Conservation (phyloP, 2,329 filamentous ascomycete genomes). For the Phaeomoniella chlamydospora region DNA sequence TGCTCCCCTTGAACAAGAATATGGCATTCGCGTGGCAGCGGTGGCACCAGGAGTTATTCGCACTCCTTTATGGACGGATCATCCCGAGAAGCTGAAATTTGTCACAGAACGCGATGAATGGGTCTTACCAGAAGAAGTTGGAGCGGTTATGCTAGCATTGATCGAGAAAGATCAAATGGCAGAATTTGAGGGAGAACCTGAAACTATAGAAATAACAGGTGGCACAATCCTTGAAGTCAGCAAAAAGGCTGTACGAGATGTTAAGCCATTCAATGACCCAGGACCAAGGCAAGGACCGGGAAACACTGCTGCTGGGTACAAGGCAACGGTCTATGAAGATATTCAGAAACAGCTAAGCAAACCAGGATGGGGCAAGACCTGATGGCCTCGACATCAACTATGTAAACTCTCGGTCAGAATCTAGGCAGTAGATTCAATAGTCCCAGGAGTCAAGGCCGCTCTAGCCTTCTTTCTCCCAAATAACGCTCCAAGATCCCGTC, state of each 20-base stretch:
- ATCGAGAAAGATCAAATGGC: constrained; percentile 31
- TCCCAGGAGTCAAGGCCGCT: background rate
- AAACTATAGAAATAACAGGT: constrained; percentile 23
- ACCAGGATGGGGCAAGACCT: background rate
- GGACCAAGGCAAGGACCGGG: background rate
- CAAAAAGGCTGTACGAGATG: constrained; percentile 33
- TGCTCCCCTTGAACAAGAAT: constrained; percentile 28
- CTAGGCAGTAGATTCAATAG: background rate
- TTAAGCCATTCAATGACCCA: constrained; percentile 33
- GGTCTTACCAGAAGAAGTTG: constrained; percentile 48
- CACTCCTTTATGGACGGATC: constrained; percentile 47
- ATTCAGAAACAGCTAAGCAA: background rate
- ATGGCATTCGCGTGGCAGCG: constrained; percentile 43
- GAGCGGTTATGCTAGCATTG: constrained; percentile 41
- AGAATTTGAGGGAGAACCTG: constrained; percentile 12
- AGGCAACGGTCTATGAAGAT: background rate
- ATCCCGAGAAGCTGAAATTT: constrained; percentile 43
- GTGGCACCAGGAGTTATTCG: constrained; percentile 47
- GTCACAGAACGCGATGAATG: constrained; percentile 36
- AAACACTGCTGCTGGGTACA: background rate
- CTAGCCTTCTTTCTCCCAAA: background rate
- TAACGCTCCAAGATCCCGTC: constrained; percentile 7
- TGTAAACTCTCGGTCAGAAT: too few relatives aligned
- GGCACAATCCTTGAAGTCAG: constrained; percentile 43
- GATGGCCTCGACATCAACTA: too few relatives aligned